Conservation (phyloP, 108 stramenopile species). For the Nitzschia putrida region DNA sequence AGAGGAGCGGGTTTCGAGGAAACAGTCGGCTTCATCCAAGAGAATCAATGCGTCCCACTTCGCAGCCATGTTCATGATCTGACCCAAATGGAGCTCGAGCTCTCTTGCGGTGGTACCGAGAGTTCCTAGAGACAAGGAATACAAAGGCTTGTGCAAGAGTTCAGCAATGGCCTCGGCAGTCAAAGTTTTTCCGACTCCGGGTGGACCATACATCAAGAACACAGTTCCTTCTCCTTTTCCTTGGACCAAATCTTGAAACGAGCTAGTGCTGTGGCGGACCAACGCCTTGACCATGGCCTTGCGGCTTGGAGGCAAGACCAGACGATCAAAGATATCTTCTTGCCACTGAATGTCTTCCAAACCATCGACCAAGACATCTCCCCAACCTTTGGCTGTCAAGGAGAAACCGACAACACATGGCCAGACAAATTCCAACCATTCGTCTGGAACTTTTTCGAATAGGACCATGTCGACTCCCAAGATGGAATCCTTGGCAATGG, state of each 20-base stretch:
- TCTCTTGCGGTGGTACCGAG: conserved; percentile 65
- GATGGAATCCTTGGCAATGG: conserved; percentile 3
- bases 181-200: conserved; percentile 70
- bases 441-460: conserved; percentile 56
- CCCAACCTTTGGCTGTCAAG: conserved; percentile 64
- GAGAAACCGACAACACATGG: conserved; percentile 68
- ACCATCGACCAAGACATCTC: conserved; percentile 65
- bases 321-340: conserved; percentile 51
- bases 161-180: conserved; percentile 75
- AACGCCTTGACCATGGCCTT: conserved; percentile 72
- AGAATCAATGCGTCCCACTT: conserved; percentile 67
- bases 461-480: conserved; percentile 43
- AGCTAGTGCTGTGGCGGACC: conserved; percentile 24
- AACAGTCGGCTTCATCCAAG: conserved; percentile 66
- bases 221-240: conserved; percentile 70
- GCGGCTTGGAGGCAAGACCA: conserved; percentile 55
- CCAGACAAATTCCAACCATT: conserved; percentile 58
- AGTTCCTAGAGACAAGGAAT: conserved; percentile 58
- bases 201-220: conserved; percentile 64
- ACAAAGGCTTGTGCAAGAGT: conserved; percentile 59
- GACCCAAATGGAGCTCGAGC: conserved; percentile 48
- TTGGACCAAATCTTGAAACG: conserved; percentile 60
- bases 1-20: conserved; percentile 58
- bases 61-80: conserved; percentile 53
- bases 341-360: conserved; percentile 55